These are phyloP conservation scores for Pholiota microspora DNA, from an alignment of 768 basidiomycete genomes.

Conservation along the genomic window DNA sequence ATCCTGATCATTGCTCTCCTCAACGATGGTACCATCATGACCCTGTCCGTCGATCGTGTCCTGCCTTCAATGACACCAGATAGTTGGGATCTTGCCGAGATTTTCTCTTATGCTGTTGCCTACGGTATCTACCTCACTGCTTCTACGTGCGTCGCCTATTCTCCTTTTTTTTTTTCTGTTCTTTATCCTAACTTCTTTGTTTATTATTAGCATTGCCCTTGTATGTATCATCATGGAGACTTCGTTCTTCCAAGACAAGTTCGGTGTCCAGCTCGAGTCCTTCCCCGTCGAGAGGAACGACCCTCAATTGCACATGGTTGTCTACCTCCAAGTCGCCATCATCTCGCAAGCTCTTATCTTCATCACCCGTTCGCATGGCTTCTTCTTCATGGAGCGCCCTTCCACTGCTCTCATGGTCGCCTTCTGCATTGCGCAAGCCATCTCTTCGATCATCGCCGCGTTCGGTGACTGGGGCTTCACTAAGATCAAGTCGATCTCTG, in stretches of 20 bases:
- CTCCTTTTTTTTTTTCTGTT: constrained; percentile 6
- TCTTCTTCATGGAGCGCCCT: constrained; percentile 97
- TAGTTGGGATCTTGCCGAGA: constrained; percentile 94
- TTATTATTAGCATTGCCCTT: constrained; percentile 73
- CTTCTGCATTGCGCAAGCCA: constrained; percentile 90
- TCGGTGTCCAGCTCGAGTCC: constrained; percentile 60
- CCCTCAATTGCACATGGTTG: constrained; percentile 78
- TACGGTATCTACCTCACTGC: constrained; percentile 92
- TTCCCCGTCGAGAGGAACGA: constrained; percentile 54
- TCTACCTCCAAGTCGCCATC: constrained; percentile 97
- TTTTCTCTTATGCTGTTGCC: constrained; percentile 92
- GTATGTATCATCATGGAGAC: constrained; percentile 86
- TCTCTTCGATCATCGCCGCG: constrained; percentile 93
- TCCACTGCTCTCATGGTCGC: constrained; percentile 86
- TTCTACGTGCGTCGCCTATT: constrained; percentile 68
- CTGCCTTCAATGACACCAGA: constrained; percentile 91
- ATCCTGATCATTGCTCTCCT: constrained; percentile 95
- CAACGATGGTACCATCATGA: constrained; percentile 99
- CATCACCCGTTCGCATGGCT: constrained; percentile 90
- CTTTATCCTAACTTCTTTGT: constrained; percentile 9
- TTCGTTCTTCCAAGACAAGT: constrained; percentile 85
- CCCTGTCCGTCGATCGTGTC: constrained; percentile 92
- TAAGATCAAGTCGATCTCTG: constrained; percentile 72
- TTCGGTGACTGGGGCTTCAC: constrained; percentile 97
- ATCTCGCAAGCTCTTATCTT: constrained; percentile 99